phyloP scores from a whole-genome alignment of 2,329 filamentous ascomycete genomes.

The Aureobasidium mangrovei region DNA sequence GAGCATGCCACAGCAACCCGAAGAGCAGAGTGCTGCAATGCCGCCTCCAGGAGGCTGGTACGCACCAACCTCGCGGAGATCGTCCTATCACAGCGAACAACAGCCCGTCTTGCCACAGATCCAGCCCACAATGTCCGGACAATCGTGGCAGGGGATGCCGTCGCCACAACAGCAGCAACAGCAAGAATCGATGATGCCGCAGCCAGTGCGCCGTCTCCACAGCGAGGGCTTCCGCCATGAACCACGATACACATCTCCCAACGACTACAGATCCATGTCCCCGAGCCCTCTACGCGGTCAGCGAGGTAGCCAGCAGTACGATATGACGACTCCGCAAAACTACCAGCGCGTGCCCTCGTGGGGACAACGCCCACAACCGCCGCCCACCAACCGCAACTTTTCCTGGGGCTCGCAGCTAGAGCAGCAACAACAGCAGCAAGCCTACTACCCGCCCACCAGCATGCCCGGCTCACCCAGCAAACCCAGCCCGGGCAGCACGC shows the following conservation, averaged over 20 bases:
- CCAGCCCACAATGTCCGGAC: background rate
- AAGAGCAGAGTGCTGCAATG: background rate
- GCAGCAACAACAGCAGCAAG: conserved; percentile 1
- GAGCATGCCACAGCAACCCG: background rate
- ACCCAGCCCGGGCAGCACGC: background rate
- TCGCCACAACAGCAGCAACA: background rate
- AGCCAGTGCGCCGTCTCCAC: conserved; percentile 16
- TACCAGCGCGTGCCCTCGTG: conserved; percentile 2
- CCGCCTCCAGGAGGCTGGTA: conserved; percentile 21
- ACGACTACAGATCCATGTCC: conserved; percentile 8
- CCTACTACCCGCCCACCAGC: background rate
- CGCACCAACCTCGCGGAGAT: conserved; percentile 15
- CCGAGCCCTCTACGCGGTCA: conserved; percentile 6
- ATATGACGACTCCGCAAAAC: background rate
- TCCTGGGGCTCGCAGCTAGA: background rate
- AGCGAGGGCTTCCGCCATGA: conserved; percentile 17
- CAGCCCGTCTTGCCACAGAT: background rate
- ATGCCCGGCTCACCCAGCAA: background rate
- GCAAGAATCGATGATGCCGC: background rate
- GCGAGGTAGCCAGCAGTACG: conserved; percentile 9
- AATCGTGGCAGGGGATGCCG: conserved; percentile 1
- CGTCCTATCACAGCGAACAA: background rate
- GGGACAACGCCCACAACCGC: background rate
- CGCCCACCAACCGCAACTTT: background rate
- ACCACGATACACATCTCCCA: conserved; percentile 1